A percentile compares a stretch with the other conserved stretches of the same genome.
Conservation (phyloP, 2,329 filamentous ascomycete genomes). For the Diaporthe australafricana region DNA sequence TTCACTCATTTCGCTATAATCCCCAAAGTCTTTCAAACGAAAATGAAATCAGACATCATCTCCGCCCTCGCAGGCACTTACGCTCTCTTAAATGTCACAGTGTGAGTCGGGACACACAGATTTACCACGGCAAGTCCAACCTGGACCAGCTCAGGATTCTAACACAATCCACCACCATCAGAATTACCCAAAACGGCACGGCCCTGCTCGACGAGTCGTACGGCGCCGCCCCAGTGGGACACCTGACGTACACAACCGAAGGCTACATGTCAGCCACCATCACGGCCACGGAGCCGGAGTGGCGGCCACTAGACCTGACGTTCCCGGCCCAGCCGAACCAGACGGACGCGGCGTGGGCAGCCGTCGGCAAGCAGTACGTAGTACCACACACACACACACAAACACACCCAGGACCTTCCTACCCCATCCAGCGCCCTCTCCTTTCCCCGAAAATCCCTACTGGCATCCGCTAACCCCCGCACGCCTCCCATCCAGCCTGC, state of each 20-base stretch:
- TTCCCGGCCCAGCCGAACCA: slow-evolving; percentile 41
- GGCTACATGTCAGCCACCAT: slow-evolving; percentile 46
- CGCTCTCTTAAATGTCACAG: slow-evolving; percentile 23
- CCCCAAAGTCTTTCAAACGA: background rate
- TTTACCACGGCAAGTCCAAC: too few relatives aligned
- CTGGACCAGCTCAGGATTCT: slow-evolving; percentile 9
- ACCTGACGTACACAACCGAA: slow-evolving; percentile 43
- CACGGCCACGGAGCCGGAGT: slow-evolving; percentile 42
- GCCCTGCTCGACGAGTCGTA: slow-evolving; percentile 38
- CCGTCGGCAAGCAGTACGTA: slow-evolving; percentile 39
- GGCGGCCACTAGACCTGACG: slow-evolving; percentile 42
- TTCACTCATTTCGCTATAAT: background rate
- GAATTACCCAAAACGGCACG: slow-evolving; percentile 34
- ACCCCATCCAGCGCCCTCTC: too few relatives aligned
- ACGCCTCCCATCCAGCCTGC: background rate
- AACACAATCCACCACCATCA: background rate
- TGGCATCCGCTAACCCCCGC: background rate
- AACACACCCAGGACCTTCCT: too few relatives aligned
- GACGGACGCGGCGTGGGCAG: slow-evolving; percentile 44
- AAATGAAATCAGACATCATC: slow-evolving; percentile 9
- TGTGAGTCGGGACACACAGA: background rate
- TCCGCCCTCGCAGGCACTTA: slow-evolving; percentile 25
- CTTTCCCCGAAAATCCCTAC: rapidly evolving
- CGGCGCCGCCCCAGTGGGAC: slow-evolving; percentile 40
- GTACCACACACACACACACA: too few relatives aligned